Conservation (phyloP, 2,329 filamentous ascomycete genomes). For the Cercospora sp. region DNA sequence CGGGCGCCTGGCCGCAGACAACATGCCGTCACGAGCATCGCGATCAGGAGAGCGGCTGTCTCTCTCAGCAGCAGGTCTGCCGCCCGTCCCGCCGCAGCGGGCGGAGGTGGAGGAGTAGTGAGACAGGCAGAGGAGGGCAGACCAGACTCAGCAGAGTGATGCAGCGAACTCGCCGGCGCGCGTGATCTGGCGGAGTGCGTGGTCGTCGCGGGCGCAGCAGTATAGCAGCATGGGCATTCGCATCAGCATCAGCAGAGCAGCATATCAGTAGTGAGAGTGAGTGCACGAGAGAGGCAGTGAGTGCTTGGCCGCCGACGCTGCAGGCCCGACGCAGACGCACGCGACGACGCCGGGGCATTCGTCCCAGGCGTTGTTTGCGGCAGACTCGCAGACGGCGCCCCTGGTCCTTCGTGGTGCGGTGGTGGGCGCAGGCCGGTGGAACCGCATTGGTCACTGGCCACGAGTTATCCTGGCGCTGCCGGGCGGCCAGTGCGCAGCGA, state of each 20-base stretch:
- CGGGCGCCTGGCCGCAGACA: conserved; percentile 14
- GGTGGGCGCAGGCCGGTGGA: conserved; percentile 15
- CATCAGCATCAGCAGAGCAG: neutral
- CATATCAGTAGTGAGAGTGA: neutral
- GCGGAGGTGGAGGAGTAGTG: neutral
- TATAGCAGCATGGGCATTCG: neutral
- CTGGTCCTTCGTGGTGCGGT: neutral
- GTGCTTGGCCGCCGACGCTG: neutral
- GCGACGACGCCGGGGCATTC: neutral
- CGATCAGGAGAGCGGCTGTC: neutral
- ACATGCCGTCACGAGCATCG: conserved; percentile 4
- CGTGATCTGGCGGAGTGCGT: neutral
- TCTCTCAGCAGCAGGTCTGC: neutral
- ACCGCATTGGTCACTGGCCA: conserved; percentile 25
- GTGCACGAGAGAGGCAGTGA: neutral
- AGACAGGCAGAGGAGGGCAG: neutral
- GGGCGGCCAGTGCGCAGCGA: conserved; percentile 18
- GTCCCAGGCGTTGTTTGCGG: conserved; percentile 5
- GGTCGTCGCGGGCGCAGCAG: neutral
- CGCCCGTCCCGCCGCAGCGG: neutral
- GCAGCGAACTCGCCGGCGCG: neutral
- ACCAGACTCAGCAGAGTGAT: neutral
- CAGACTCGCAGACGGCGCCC: conserved; percentile 4
- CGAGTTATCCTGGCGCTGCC: conserved; percentile 25
- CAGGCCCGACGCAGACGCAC: neutral